phyloP scores from a whole-genome alignment of 2,329 filamentous ascomycete genomes.

The Calonectria naviculata region DNA sequence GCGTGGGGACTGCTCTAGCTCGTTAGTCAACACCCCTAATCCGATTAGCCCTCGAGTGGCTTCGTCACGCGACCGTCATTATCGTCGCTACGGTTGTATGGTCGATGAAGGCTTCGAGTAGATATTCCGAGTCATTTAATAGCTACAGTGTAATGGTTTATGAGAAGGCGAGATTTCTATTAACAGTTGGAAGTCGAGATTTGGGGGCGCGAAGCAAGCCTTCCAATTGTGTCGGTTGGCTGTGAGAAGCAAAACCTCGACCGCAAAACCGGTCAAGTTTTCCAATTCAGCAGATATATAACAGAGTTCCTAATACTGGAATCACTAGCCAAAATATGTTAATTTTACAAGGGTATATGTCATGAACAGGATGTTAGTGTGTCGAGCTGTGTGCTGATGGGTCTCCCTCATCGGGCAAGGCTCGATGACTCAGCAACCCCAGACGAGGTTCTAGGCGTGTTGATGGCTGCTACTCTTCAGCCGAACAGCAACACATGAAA shows the following conservation, averaged over 20 bases:
- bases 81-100: not conserved
- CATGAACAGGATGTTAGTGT: not conserved
- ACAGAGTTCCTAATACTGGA: no score
- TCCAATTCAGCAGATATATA: not conserved
- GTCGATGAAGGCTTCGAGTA: not conserved
- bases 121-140: not conserved
- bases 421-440: not conserved
- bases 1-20: not conserved
- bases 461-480: not conserved
- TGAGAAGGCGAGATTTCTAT: no score
- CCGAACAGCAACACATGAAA: not conserved
- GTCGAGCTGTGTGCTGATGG: not conserved
- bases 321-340: not conserved
- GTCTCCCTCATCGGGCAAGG: not conserved
- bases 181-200: no score
- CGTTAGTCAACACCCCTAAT: not conserved
- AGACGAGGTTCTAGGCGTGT: no score
- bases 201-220: no score
- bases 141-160: not conserved
- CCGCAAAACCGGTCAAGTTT: not conserved
- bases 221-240: no score
- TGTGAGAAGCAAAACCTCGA: no score
- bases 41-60: not conserved
- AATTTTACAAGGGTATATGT: not conserved
- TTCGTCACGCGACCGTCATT: not conserved